Evolutionary conservation across 768 basidiomycete species (phyloP), one percentile per base, ranked within the genome.

Genomic region (Vishniacozyma victoriae): DNA sequence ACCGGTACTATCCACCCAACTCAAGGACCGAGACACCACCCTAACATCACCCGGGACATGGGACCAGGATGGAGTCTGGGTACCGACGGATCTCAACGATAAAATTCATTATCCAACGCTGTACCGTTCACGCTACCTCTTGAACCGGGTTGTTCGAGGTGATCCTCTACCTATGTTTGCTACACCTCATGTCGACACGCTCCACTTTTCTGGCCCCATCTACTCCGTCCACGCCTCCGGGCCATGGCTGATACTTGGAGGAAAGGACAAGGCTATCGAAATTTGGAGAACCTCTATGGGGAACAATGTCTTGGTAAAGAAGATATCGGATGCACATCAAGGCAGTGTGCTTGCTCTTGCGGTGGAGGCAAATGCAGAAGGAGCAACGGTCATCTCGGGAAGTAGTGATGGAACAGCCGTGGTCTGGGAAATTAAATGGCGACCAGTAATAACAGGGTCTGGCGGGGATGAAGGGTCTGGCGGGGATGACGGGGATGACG

Each of bases 81-180:
- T 29, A 19, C 18, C 24, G 4, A 15, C 48, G 12, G n/a, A 16
- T 14, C 4, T 13, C 26, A 9, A 41, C n/a, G 54, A 48, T 13
- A 44, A 55, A 2, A 52, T 67, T 3, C 62, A 67, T 44, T 62
- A 51, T 42, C 59, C 60, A 2, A 64, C 59, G 1, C 47, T 67
- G 1, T 54, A 55, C 22, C 46, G 57, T 12, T 54, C 62, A 15
- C 46, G 54, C 3, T 15, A n/a, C 3, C 31, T 31, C 2, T 42
- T 60, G 19, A 31, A 33, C 1, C 24, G 24, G 6, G 38, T 39
- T 13, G 31, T 64, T 15, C 48, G 38, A 12, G 7, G 38, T 15
- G 35, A 38, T 4, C n/a, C 42, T 7, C 44, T 44, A 19, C n/a
- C n/a, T n/a, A n/a, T n/a, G n/a, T n/a, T n/a, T 9, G 31, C 9